phyloP scores from a whole-genome alignment of 73 alveolate species.

The Paramecium primaurelia region DNA sequence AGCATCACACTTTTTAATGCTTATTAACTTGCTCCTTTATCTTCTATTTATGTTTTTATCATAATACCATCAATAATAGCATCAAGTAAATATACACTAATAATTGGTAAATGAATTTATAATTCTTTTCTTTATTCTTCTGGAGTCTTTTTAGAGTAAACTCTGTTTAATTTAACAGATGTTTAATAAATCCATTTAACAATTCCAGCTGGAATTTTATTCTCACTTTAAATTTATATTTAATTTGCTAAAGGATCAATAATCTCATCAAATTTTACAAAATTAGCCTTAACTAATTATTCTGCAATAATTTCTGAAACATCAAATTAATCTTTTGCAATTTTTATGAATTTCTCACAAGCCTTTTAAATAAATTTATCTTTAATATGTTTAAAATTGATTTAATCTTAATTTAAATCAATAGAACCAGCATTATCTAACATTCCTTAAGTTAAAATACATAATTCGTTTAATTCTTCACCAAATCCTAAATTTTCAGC shows the following conservation, averaged over 20 bases:
- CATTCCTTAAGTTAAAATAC: slow-evolving; percentile 20
- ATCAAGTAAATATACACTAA: not conserved
- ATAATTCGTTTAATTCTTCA: not conserved
- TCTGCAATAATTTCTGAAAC: not conserved
- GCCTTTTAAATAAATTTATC: not conserved
- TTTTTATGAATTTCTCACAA: not conserved
- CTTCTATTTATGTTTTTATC: not conserved
- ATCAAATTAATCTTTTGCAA: not conserved
- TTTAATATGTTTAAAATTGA: not conserved
- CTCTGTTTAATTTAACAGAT: not conserved
- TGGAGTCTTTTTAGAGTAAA: not conserved
- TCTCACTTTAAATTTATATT: not conserved
- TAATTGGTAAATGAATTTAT: not conserved
- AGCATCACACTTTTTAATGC: not conserved
- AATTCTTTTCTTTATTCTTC: not conserved
- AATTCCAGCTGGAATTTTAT: not conserved
- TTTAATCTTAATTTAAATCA: not conserved
- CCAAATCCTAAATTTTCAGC: slow-evolving; percentile 15
- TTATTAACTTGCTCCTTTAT: not conserved
- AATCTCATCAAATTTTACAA: slow-evolving; percentile 1
- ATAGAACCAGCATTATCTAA: not conserved
- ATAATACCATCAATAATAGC: not conserved
- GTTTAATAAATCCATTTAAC: not conserved
- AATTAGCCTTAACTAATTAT: not conserved
- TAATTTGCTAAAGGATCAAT: not conserved